These are phyloP conservation scores for Stylonectria norvegica DNA, from an alignment of 2,329 filamentous ascomycete species.

Conservation along the genomic window DNA sequence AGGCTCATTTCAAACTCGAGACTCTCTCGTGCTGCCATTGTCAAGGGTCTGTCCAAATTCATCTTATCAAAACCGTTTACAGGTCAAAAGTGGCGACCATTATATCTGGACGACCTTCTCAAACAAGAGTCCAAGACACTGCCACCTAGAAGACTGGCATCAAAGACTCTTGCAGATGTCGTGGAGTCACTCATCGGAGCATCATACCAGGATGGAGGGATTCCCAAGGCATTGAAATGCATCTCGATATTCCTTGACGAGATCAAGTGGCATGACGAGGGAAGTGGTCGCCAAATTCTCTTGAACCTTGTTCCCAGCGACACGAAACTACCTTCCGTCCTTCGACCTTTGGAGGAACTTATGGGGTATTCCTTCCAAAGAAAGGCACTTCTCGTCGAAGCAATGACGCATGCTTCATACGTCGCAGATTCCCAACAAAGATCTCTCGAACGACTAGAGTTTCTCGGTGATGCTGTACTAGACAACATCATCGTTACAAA, in stretches of 20 bases:
- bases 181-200: slow-evolving; percentile 82
- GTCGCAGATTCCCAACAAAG: slow-evolving; percentile 38
- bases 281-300: slow-evolving; percentile 40
- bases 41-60: slow-evolving; percentile 65
- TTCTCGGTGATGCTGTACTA: slow-evolving; percentile 80
- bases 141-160: slow-evolving; percentile 49
- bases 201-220: slow-evolving; percentile 65
- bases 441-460: slow-evolving; percentile 73
- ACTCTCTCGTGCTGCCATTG: slow-evolving; percentile 62
- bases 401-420: slow-evolving; percentile 72
- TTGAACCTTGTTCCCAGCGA: slow-evolving; percentile 38
- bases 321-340: slow-evolving; percentile 36
- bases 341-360: slow-evolving; percentile 57
- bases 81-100: slow-evolving; percentile 67
- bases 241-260: slow-evolving; percentile 62
- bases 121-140: slow-evolving; percentile 12
- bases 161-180: slow-evolving; percentile 82
- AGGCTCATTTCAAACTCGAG: slow-evolving; percentile 69
- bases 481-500: slow-evolving; percentile 69
- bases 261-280: slow-evolving; percentile 47
- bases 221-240: slow-evolving; percentile 59
- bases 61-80: slow-evolving; percentile 69
- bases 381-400: slow-evolving; percentile 68
- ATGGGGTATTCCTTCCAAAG: slow-evolving; percentile 71
- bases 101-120: slow-evolving; percentile 47